phyloP scores from a whole-genome alignment of 2,329 filamentous ascomycete genomes.

The Scleromitrula shiraiana region DNA sequence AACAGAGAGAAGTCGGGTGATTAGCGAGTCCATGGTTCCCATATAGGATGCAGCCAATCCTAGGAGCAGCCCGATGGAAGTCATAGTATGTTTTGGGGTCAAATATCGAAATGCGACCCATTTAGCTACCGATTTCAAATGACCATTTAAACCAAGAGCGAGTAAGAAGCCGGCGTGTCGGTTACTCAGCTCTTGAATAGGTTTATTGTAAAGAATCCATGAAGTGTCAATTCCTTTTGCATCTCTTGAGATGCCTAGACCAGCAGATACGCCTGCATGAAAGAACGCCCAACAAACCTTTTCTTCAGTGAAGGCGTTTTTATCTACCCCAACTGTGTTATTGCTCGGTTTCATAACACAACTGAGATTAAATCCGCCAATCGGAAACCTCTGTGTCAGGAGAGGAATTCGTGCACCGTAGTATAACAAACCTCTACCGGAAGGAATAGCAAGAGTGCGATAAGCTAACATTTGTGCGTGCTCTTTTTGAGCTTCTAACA shows the following conservation, averaged over 20 bases:
- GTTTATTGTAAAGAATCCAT: constrained; percentile 98
- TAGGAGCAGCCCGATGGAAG: constrained; percentile 87
- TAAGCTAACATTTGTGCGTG: constrained; percentile 79
- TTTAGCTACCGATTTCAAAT: constrained; percentile 88
- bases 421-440: constrained; percentile 79
- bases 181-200: constrained; percentile 76
- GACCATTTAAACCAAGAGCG: constrained; percentile 85
- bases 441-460: constrained; percentile 79
- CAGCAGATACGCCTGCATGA: constrained; percentile 89
- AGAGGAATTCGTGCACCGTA: constrained; percentile 83
- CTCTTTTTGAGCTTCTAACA: constrained; percentile 87
- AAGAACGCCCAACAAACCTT: constrained; percentile 99
- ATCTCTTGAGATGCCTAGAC: constrained; percentile 79
- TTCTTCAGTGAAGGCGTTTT: constrained; percentile 80
- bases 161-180: constrained; percentile 92
- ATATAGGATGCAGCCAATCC: constrained; percentile 89
- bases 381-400: constrained; percentile 83
- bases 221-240: constrained; percentile 95
- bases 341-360: constrained; percentile 89
- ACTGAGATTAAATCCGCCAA: constrained; percentile 84
- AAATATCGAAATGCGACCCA: constrained; percentile 99
- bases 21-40: constrained; percentile 94
- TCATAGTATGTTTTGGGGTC: constrained; percentile 99
- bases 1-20: constrained; percentile 87
- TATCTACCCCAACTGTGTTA: constrained; percentile 88